Base-by-base conservation (phyloP, 116 monocot genomes). In the Trichopus zeylanicus region DNA sequence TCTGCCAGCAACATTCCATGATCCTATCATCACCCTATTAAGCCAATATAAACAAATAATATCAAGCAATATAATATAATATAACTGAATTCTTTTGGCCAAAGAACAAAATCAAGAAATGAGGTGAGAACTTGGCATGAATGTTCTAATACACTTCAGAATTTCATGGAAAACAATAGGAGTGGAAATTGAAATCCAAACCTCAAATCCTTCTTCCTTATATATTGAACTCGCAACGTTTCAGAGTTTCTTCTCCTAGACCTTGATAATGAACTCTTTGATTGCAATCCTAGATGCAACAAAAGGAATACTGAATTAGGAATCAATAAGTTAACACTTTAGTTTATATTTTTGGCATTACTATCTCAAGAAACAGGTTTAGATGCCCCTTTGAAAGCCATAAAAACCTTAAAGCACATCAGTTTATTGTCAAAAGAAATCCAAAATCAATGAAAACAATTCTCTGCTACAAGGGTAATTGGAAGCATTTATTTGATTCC, bases 1-100 rank as follows among this genome's bases (percentile, higher is more conserved):
- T 55, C 54, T 69, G 52, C 89, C 89, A 2, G 81, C 89, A 57
- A 84, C 81, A 70, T 89, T 89, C 84, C 84, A 89, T 49, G 89
- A 84, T 55, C 89, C 89, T 47, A 89, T 81, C 78, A 81, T 64
- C 26, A 89, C 66, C 73, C 89, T 89, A 46, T 31, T 35, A 4
- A 67, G n/a, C n/a, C n/a, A n/a, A n/a, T n/a, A n/a, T n/a, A n/a
- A n/a, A n/a, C n/a, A n/a, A n/a, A n/a, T n/a, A n/a, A n/a, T n/a
- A n/a, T n/a, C n/a, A n/a, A n/a, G n/a, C n/a, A n/a, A n/a, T n/a
- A n/a, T n/a, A n/a, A n/a, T n/a, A n/a, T n/a, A n/a, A n/a, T n/a
- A n/a, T n/a, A n/a, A n/a, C n/a, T n/a, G n/a, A n/a, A n/a, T n/a
- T n/a, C n/a, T n/a, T n/a, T n/a, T n/a, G n/a, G n/a, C n/a, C n/a